phyloP scores from a whole-genome alignment of 1,284 basidiomycete genomes.

The Heliocybe sulcata region DNA sequence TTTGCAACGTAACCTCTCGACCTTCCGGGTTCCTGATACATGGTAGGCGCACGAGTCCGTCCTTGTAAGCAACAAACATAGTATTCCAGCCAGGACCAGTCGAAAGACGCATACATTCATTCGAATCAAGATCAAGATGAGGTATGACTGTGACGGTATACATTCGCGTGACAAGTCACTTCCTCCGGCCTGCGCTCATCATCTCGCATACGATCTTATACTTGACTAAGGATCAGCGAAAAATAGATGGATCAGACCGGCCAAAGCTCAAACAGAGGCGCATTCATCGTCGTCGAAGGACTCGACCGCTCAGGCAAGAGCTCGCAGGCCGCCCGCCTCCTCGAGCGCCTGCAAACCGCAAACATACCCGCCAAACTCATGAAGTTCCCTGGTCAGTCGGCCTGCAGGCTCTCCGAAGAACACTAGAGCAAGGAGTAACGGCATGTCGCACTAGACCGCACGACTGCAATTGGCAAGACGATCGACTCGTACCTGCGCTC shows the following conservation, averaged over 20 bases:
- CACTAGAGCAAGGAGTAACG: neutral
- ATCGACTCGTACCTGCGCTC: slow-evolving; percentile 90
- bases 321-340: slow-evolving; percentile 70
- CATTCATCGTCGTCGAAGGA: slow-evolving; percentile 90
- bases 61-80: too few relatives aligned
- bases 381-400: slow-evolving; percentile 79
- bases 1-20: too few relatives aligned
- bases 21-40: too few relatives aligned
- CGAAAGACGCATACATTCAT: too few relatives aligned
- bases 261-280: slow-evolving; percentile 39
- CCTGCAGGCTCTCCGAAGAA: neutral
- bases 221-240: too few relatives aligned
- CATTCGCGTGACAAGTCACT: too few relatives aligned
- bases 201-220: too few relatives aligned
- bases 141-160: too few relatives aligned
- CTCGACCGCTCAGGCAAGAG: slow-evolving; percentile 92
- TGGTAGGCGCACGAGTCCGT: too few relatives aligned
- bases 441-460: slow-evolving; percentile 60
- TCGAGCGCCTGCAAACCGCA: slow-evolving; percentile 36
- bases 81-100: neutral
- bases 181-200: too few relatives aligned
- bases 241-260: too few relatives aligned
- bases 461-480: slow-evolving; percentile 88
- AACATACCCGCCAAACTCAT: slow-evolving; percentile 43
- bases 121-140: too few relatives aligned